These are phyloP conservation scores for Solanum virginianum DNA, from an alignment of 257 asterid genomes.

Conservation along the genomic window DNA sequence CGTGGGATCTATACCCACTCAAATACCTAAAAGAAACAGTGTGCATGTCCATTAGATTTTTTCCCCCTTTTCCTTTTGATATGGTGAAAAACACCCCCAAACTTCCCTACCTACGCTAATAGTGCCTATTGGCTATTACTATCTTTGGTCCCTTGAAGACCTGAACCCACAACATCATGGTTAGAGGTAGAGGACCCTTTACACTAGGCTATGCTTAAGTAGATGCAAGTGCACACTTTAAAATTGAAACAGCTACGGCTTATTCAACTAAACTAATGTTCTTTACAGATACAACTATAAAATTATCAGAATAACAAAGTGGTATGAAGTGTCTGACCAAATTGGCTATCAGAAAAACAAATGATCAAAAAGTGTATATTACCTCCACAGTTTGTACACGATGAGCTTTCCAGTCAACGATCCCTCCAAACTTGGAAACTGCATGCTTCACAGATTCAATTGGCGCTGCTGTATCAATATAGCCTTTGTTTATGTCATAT, in stretches of 20 bases:
- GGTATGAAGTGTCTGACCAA: neutral
- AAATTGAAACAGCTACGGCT: neutral
- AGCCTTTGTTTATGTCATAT: constrained; percentile 19
- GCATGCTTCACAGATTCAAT: constrained; percentile 96
- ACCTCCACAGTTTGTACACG: constrained; percentile 86
- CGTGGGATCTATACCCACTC: neutral
- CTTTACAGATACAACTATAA: neutral
- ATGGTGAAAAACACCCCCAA: neutral
- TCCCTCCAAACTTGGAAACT: constrained; percentile 95
- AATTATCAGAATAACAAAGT: neutral
- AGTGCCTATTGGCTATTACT: neutral
- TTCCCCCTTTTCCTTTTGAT: neutral
- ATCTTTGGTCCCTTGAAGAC: neutral
- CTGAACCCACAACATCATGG: neutral
- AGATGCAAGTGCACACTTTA: neutral
- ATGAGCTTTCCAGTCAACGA: constrained; percentile 99
- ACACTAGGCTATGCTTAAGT: neutral
- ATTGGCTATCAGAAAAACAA: neutral
- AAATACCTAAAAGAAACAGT: neutral
- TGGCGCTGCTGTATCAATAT: constrained; percentile 82
- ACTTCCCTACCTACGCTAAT: neutral
- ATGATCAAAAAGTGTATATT: constrained; percentile 6
- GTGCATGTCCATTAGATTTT: neutral
- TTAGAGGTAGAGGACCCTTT: neutral
- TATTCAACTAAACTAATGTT: neutral